Base-by-base conservation (phyloP, 2,329 filamentous ascomycete genomes). In the Clonostachys solani region DNA sequence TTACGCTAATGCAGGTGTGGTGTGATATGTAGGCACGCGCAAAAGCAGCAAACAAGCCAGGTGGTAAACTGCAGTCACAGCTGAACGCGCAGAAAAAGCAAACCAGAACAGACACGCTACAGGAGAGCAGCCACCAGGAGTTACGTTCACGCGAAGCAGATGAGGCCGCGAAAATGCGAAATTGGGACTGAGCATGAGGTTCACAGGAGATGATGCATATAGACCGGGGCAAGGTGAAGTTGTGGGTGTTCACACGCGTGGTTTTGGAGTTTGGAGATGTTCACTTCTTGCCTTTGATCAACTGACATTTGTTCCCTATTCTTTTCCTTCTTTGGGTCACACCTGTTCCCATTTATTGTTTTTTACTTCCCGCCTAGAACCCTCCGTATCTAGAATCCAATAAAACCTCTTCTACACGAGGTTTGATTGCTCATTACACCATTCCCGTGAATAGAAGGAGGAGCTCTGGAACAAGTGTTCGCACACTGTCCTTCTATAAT, bases 31-130 rank as follows among this genome's bases (percentile, higher is more conserved):
- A 91, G 87, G 84, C 85, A 61, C 80, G 89, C 53, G 83, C 83
- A 17, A 80, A 83, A 55, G 78, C 80, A 34, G 62, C 75, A 42
- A 69, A 66, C 49, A 82, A 72, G 66, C 69, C 69, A 42, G 81
- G 82, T 56, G 84, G 88, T 15, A 92, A 90, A 61, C 73, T 95
- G 12, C 78, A 79, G 34, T 69, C 75, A 33, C 84, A 91, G 60
- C 73, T 96, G 13, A 79, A 84, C 47, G 84, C 83, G 35, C 87
- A 95, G 68, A 88, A 87, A 69, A 83, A 81, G 56, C 82, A 89
- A 69, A 90, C 86, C 9, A 77, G 83, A 46, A 74, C 70, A 33
- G 81, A 86, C 50, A 84, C 83, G 2, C 70, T 95, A 43, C 81
- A 83, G 52, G 78, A 87, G 53, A 79, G 75, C 5, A 90, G 88